Evolutionary conservation across 2,329 filamentous ascomycete species (phyloP), one percentile per base, ranked within the genome.

Genomic region (Fusarium nygamai): DNA sequence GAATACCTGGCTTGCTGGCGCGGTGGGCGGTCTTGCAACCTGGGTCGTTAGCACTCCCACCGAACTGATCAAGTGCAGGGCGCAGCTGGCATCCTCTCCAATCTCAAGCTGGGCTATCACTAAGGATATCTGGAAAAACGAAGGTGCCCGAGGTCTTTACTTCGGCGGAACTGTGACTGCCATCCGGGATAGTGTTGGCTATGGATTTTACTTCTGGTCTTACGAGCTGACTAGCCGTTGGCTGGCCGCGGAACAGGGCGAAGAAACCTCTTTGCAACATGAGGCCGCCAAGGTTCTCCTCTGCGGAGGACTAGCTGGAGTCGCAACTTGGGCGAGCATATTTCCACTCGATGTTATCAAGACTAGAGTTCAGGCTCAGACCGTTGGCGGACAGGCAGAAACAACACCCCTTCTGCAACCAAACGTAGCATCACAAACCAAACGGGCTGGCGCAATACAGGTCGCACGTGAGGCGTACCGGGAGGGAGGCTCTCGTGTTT

Each of bases 161-260:
- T 88, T 91, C 71, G 96, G 95, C 27, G 96, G 96, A 27, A 86
- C 85, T 1, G 90, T 98, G 22, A 98, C 96, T 2, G 94, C 92
- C 61, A 80, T 96, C 46, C 88, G 96, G 57, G 96, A 98, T 83
- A 92, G 92, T 66, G 89, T 98, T 63, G 96, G 96, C n/a, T 98
- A 98, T 83, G 96, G 95, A 0, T 98, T 98, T 82, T 98, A 98
- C 80, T 98, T 98, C 82, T 97, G 93, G 93, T 92, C 93, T 3
- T 98, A 98, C 80, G 93, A 97, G 82, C 85, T 95, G 67, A 90
- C 88, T 73, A 94, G 92, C 41, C 84, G 86, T 61, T 86, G 91
- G 82, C 84, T 85, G 24, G 83, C 83, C 8, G 59, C 73, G 12
- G 67, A 67, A 14, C 46, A 65, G 22, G 67, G 67, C 17, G 61